Evolutionary conservation across 495 filamentous ascomycete genomes (phyloP), one percentile per base, ranked within the genome.

Genomic region (Aspergillus indologenus): DNA sequence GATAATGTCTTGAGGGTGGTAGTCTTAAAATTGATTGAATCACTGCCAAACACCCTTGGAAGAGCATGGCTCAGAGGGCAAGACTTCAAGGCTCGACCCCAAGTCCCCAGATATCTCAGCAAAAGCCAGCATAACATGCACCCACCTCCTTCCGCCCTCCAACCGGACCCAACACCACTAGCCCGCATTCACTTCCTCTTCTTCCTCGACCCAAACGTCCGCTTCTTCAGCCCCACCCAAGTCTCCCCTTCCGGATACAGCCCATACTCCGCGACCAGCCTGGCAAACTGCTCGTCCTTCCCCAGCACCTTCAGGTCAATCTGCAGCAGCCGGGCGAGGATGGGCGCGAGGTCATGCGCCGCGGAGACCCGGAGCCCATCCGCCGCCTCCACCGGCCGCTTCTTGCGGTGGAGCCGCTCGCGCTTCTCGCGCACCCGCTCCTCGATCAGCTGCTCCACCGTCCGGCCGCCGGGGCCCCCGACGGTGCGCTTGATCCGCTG

Each of bases 311-410:
- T 69, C 6, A 63, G 48, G 21, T 65, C 62, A 26, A 69, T 67
- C 15, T 53, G 53, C 49, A 69, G 58, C 0, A 44, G 46, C 15
- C 58, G 57, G 18, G 58, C 66, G 11, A 71, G 47, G 26, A 67
- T 60, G 5, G 65, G 65, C 24, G 64, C 65, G 2, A 71, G 29
- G 48, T 71, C 61, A 51, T 71, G 68, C 5, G 62, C 65, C 21
- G 67, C 67, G 49, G 65, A 69, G 24, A 69, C 66, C 0, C 68
- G 61, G 23, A 48, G 3, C 58, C 57, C 64, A 53, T 68, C 65
- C 7, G 55, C 40, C n/a, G 57, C 61, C 20, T 66, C 49, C n/a
- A n/a, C n/a, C 22, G 59, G 50, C 0, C 60, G 63, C 45, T 68
- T 68, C 57, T 65, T 65, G 26, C 26, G 3, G 23, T 48, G 59